A percentile compares a stretch with the other conserved stretches of the same genome.
These are phyloP conservation scores for Rostrohypoxylon terebratum DNA, from an alignment of 495 filamentous ascomycete species.

Conservation along the genomic window DNA sequence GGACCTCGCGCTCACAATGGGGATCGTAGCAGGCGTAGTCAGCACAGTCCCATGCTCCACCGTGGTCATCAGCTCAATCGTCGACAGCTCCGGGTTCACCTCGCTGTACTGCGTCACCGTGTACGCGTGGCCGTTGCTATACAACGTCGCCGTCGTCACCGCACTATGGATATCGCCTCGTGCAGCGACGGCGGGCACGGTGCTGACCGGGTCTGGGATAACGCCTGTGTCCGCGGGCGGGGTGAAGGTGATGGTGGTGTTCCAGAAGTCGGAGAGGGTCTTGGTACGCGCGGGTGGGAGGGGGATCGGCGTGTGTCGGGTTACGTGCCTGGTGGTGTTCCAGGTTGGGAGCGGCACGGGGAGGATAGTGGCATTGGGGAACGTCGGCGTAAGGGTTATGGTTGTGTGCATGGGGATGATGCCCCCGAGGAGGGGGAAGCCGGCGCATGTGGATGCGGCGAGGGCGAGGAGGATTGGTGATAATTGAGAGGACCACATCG, in stretches of 20 bases:
- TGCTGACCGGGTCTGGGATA: neutral
- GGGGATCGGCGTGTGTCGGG: neutral
- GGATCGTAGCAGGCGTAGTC: neutral
- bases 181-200: neutral
- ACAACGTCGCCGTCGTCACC: neutral
- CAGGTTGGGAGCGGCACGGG: neutral
- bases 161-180: conserved; percentile 4
- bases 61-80: neutral
- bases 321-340: neutral
- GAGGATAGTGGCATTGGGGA: neutral
- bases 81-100: conserved; percentile 4
- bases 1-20: neutral
- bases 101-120: conserved; percentile 10
- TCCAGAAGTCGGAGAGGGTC: neutral
- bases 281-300: neutral
- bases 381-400: neutral
- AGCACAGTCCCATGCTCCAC: neutral
- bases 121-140: neutral
- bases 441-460: neutral
- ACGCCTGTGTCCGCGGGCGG: neutral
- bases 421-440: neutral
- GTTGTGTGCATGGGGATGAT: neutral
- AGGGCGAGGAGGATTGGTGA: neutral
- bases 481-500: neutral
- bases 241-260: neutral